Conservation (phyloP, 306 rosid species). For the Pyrus pyrifolia region DNA sequence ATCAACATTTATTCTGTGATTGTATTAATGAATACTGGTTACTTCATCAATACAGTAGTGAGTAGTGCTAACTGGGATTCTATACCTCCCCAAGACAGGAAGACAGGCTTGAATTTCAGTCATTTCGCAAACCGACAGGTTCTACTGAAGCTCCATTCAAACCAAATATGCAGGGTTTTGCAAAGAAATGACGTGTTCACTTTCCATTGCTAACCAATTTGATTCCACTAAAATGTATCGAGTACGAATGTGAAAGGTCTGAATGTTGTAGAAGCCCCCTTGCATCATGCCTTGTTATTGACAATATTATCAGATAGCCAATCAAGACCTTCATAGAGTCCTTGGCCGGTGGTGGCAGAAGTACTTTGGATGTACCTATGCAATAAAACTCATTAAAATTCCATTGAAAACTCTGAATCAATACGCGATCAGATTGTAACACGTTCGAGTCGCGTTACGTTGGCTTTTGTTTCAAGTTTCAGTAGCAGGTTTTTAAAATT, state of each 20-base stretch:
- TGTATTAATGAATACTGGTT: no score
- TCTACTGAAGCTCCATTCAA: background rate
- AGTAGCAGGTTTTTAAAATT: background rate
- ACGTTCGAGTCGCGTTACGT: background rate
- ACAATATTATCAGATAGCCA: conserved; percentile 28
- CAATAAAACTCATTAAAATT: background rate
- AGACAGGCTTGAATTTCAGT: background rate
- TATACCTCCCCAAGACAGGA: background rate
- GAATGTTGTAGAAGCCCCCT: background rate
- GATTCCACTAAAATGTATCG: background rate
- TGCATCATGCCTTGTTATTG: background rate
- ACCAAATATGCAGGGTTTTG: background rate
- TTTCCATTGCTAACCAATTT: background rate
- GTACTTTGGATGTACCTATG: conserved; percentile 36
- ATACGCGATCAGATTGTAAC: background rate
- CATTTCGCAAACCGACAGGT: background rate
- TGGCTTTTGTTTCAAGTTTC: background rate
- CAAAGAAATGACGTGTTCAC: background rate
- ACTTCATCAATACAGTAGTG: no score
- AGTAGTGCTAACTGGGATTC: no score
- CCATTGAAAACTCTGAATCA: background rate
- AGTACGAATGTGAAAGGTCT: background rate
- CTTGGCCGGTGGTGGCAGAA: conserved; percentile 38
- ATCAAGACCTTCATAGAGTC: conserved; percentile 41
- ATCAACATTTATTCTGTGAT: no score